Evolutionary conservation across 805 yeast genomes (phyloP), one percentile per base, ranked within the genome.

Genomic region (Ogataea paradorogensis): DNA sequence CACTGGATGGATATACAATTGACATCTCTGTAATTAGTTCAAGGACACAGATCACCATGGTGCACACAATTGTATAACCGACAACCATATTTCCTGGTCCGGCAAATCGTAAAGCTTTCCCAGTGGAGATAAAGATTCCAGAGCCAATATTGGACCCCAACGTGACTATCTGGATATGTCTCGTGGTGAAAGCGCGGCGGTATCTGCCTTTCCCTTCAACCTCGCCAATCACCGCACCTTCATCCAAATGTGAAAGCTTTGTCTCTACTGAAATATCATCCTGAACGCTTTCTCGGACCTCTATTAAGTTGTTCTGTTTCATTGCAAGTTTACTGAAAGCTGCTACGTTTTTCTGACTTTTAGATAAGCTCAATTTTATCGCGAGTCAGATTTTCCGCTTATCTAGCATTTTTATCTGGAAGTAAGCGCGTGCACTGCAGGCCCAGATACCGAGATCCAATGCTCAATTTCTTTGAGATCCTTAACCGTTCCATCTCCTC

Each of bases 401-500:
- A 9, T 9, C 10, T 23, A 4, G 4, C 25, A 5, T 4, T 23
- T 9, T 23, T 23, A 23, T 23, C 25, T 23, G 6, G 6, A 18
- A 18, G 4, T 18, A 5, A 18, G 4, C 6, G 4, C 6, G 6
- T 18, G 20, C 4, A 18, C 20, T 5, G 25, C 25, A 4, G 25
- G 25, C 9, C 9, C 5, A 23, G 25, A 23, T 7, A 43, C 52
- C 3, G 48, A 46, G 9, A 55, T 51, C 66, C 65, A 61, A 21
- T 47, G 33, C 5, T 41, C 23, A 2, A 61, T 43, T 7, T 52
- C 56, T 29, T 52, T 52, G 22, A 61, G 32, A 38, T 63, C 66
- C 26, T 51, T 52, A 24, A 63, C 28, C 2, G 27, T 48, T 13
- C 62, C 56, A 3, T 45, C 42, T 9, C 65, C 67, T 18, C 67